A percentile compares a stretch with the other conserved stretches of the same genome.
phyloP scores from a whole-genome alignment of 1,284 basidiomycete species.

The Cutaneotrichosporon cyanovorans region DNA sequence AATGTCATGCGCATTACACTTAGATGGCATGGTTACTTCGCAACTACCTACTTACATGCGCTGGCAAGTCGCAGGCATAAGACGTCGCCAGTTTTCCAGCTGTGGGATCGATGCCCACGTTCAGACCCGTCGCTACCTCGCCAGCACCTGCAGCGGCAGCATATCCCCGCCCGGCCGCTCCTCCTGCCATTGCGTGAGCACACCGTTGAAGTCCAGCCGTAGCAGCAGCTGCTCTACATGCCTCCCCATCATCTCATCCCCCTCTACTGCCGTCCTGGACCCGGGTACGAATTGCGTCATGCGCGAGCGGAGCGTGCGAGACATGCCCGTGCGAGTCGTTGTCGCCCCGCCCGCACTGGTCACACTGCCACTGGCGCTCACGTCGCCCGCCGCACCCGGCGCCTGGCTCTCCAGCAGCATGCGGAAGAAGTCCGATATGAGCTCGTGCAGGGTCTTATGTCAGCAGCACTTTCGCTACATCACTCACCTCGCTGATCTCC shows the following conservation, averaged over 20 bases:
- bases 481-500: constrained; percentile 63
- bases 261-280: constrained; percentile 45
- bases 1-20: background rate
- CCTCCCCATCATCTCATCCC: constrained; percentile 57
- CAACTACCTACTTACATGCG: too few relatives aligned
- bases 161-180: background rate
- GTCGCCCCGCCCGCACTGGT: constrained; percentile 1
- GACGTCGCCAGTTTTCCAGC: too few relatives aligned
- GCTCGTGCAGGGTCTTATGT: constrained; percentile 55
- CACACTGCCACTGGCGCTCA: constrained; percentile 1
- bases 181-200: constrained; percentile 55
- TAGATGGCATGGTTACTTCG: too few relatives aligned
- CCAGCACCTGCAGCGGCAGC: background rate
- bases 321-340: constrained; percentile 15
- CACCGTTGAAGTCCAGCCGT: constrained; percentile 75
- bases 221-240: constrained; percentile 75
- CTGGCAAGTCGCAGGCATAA: too few relatives aligned
- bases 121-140: too few relatives aligned
- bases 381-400: constrained; percentile 41
- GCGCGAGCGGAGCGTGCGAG: constrained; percentile 47
- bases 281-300: constrained; percentile 58
- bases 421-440: constrained; percentile 67
- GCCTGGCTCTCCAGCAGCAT: constrained; percentile 59
- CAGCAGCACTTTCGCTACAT: constrained; percentile 45
- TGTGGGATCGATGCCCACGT: too few relatives aligned